Evolutionary conservation across 2,329 filamentous ascomycete genomes (phyloP).

Genomic region (Scytalidium lignicola): DNA sequence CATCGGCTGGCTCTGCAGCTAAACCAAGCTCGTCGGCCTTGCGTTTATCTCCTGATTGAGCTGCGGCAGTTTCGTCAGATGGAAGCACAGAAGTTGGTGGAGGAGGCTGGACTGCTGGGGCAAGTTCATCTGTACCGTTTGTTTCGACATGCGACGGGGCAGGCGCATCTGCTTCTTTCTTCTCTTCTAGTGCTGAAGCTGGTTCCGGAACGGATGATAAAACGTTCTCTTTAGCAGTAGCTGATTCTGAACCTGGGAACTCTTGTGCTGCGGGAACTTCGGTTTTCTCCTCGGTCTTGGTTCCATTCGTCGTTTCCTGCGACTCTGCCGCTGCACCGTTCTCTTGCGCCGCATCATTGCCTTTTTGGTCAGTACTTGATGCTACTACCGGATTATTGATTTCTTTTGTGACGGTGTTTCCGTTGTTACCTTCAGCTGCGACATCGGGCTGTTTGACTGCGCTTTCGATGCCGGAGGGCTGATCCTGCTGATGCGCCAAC

Average conservation of each 20-base stretch:
- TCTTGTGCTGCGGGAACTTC: background rate
- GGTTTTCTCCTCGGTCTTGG: background rate
- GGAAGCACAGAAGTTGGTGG: background rate
- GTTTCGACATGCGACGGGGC: slow-evolving; percentile 15
- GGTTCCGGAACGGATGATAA: background rate
- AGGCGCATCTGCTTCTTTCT: background rate
- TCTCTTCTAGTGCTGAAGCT: background rate
- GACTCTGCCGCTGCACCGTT: background rate
- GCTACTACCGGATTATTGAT: background rate
- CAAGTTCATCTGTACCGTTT: slow-evolving; percentile 29
- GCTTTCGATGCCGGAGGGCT: background rate
- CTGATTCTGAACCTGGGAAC: background rate
- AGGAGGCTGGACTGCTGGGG: background rate
- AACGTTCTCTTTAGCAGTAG: background rate
- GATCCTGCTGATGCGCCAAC: background rate
- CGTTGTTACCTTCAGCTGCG: background rate
- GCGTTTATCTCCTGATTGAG: slow-evolving; percentile 20
- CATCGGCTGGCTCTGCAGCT: slow-evolving; percentile 10
- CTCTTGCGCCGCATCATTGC: background rate
- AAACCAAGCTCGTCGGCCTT: slow-evolving; percentile 20
- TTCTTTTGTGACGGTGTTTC: background rate
- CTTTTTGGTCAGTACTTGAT: background rate
- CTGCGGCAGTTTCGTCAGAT: slow-evolving; percentile 9
- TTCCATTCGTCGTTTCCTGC: background rate
- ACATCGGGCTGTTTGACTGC: background rate